Conservation (phyloP, 2,329 filamentous ascomycete genomes). For the Xylaria sp. region DNA sequence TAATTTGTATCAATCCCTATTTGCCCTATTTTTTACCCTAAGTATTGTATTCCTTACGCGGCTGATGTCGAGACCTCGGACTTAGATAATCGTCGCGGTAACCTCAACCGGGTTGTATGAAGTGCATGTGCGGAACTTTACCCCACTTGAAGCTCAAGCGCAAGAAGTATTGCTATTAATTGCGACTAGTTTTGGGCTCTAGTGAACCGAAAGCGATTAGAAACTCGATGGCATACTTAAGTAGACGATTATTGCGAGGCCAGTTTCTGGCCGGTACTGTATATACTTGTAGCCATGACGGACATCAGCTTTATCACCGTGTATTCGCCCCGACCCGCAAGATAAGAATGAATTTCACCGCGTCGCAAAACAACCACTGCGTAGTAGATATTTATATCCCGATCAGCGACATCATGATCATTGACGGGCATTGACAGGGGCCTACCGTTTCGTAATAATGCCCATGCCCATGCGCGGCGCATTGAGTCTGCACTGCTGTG, state of each 20-base stretch:
- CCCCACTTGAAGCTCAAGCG: background rate
- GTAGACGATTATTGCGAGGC: background rate
- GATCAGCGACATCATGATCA: conserved; percentile 15
- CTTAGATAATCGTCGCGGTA: background rate
- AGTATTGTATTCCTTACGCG: too few species aligned
- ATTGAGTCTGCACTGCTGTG: too few species aligned
- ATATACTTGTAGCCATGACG: too few species aligned
- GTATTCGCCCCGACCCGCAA: background rate
- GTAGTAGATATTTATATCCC: conserved; percentile 14
- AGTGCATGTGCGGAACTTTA: background rate
- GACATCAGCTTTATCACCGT: background rate
- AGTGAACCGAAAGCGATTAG: too few species aligned
- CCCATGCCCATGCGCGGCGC: background rate
- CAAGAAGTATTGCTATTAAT: too few species aligned
- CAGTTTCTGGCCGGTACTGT: too few species aligned
- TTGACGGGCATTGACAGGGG: conserved; percentile 6
- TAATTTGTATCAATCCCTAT: too few species aligned
- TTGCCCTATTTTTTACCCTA: too few species aligned
- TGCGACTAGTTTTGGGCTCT: too few species aligned
- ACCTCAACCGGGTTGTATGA: background rate
- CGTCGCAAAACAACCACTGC: background rate
- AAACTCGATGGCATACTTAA: too few species aligned
- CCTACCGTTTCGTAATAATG: conserved; percentile 21
- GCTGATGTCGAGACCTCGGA: too few species aligned
- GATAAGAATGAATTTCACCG: background rate